These are phyloP conservation scores for Kodamaea neixiangensis DNA, from an alignment of 805 yeast genomes.

Conservation along the genomic window DNA sequence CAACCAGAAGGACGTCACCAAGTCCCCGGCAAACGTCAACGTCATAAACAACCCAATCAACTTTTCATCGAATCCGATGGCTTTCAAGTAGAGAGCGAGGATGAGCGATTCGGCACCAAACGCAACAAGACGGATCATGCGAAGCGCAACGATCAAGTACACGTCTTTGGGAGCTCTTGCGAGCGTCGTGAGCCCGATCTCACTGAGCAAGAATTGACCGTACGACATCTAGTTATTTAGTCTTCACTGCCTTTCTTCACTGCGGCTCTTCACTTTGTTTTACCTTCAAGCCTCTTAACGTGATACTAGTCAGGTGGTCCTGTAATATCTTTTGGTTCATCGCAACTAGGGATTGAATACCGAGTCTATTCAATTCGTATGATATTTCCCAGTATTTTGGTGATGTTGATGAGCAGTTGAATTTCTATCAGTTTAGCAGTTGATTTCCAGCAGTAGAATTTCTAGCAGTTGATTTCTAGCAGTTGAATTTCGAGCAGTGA, in stretches of 20 bases:
- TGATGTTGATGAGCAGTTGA: no score
- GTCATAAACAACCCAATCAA: slow-evolving; percentile 51
- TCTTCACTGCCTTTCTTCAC: background rate
- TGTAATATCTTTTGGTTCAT: no score
- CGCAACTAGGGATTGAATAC: no score
- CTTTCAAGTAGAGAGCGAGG: slow-evolving; percentile 46
- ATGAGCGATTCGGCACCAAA: slow-evolving; percentile 42
- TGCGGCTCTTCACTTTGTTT: background rate
- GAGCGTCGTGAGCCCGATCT: slow-evolving; percentile 38
- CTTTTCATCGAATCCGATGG: slow-evolving; percentile 42
- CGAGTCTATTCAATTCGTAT: no score
- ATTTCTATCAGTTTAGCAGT: no score
- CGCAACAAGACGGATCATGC: slow-evolving; percentile 37
- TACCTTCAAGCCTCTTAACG: background rate
- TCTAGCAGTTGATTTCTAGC: no score
- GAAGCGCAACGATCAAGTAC: slow-evolving; percentile 29
- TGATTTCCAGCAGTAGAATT: no score
- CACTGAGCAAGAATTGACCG: slow-evolving; percentile 22
- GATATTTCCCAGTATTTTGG: no score
- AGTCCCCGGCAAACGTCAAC: slow-evolving; percentile 51
- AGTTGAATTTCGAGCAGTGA: no score
- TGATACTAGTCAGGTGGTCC: no score
- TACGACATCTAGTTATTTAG: background rate
- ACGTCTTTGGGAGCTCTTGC: slow-evolving; percentile 32
- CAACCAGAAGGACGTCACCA: slow-evolving; percentile 47